Conservation (phyloP, 192 early-diverging fungal species). For the Gigaspora rosea region DNA sequence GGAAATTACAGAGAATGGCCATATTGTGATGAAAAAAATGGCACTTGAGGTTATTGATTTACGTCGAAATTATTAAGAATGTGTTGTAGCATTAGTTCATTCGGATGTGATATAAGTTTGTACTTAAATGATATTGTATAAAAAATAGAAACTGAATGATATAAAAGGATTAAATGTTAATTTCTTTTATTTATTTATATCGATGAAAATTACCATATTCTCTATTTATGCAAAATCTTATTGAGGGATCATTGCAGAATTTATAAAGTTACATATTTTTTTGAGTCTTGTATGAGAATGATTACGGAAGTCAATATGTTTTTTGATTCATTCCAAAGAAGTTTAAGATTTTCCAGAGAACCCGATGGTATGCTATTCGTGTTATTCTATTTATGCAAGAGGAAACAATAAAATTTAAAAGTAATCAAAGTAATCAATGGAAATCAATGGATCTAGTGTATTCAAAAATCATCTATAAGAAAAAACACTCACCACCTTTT, state of each 20-base stretch:
- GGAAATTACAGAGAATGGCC: neutral
- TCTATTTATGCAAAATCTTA: no score
- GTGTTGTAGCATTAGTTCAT: no score
- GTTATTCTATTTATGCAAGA: neutral
- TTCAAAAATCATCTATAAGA: neutral
- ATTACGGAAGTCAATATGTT: constrained; percentile 3
- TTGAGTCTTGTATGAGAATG: neutral
- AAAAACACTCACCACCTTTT: neutral
- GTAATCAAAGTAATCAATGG: neutral
- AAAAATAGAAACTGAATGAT: no score
- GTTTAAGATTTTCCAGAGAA: neutral
- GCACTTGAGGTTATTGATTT: constrained; percentile 5
- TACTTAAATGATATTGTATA: no score
- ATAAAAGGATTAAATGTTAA: no score
- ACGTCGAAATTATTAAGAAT: neutral
- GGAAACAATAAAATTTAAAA: neutral
- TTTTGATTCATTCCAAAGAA: constrained; percentile 15
- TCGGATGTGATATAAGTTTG: no score
- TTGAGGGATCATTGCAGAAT: no score
- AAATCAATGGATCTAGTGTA: neutral
- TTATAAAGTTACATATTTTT: no score
- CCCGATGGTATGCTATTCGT: neutral
- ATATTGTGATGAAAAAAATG: neutral
- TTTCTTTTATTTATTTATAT: no score
- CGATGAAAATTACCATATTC: no score